Base-by-base conservation (phyloP, 306 rosid genomes). In the Casuarina glauca region DNA sequence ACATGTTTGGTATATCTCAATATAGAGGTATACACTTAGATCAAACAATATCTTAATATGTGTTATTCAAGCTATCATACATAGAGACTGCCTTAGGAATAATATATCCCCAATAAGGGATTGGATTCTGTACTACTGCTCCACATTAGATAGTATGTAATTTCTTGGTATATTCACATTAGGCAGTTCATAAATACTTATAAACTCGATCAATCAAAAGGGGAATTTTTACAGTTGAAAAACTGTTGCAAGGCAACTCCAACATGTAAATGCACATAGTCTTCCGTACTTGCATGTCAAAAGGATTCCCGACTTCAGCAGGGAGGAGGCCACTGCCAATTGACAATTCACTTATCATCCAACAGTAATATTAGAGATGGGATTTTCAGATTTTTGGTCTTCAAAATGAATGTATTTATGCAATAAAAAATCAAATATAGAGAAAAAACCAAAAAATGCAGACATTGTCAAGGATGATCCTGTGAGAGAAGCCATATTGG, bases 261-360 rank as follows among this genome's bases (percentile, higher is more conserved):
- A 26, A 26, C 32, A 26, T 26, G 32, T 26, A 26, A 26, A 26
- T 26, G 68, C 4, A 72, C 3, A 82, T 60, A 68, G 35, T 46
- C 58, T 60, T 68, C 58, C 9, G 32, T 49, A 82, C 97, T 88
- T 81, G 87, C 98, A 94, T 82, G 58, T 83, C 63, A 32, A 1
- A 19, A 89, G 92, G 96, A 74, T 84, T 46, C 2, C 77, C 6
- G 32, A 43, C 88, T 57, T 74, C 74, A 17, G 45, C 57, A 16
- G 98, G 98, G 4, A 91, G 73, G 69, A 88, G 35, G 19, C 97
- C 96, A 16, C 87, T 90, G 66, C 86, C 91, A 78, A 91, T 91
- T 35, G 91, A 81, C 72, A 94, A 36, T 51, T 80, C 90, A 55
- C 93, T 82, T 73, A 94, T 83, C 70, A 78, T 74, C 91, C 97